Conservation (phyloP, 352 stramenopile genomes). For the Pythium chondricola region DNA sequence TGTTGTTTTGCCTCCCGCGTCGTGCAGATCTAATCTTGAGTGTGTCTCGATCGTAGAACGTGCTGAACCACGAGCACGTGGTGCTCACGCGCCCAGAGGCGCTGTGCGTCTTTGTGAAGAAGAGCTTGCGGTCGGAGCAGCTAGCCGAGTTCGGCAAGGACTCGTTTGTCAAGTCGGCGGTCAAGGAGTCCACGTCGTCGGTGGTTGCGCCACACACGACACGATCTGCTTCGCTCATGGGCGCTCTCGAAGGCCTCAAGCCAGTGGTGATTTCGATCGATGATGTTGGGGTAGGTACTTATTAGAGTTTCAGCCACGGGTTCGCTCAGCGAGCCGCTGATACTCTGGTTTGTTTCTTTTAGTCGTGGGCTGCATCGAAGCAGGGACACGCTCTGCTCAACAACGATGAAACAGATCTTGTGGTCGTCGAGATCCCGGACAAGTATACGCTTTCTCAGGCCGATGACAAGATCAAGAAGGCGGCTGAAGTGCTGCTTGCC, state of each 20-base stretch:
- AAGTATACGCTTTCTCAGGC: constrained; percentile 25
- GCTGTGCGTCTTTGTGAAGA: constrained; percentile 51
- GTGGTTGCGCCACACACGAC: constrained; percentile 73
- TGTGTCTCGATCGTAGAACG: constrained; percentile 29
- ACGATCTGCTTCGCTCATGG: constrained; percentile 31
- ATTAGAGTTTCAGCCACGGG: no score
- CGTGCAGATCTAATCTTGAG: no score
- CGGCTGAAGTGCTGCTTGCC: constrained; percentile 25
- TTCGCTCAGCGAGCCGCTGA: no score
- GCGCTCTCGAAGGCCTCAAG: constrained; percentile 9
- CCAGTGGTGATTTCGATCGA: constrained; percentile 19
- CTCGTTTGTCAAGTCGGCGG: constrained; percentile 43
- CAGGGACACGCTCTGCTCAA: constrained; percentile 27
- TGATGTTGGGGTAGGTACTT: constrained; percentile 12
- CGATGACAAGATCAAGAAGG: constrained; percentile 38
- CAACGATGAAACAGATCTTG: constrained; percentile 52
- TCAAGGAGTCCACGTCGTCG: constrained; percentile 44
- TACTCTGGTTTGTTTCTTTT: not conserved
- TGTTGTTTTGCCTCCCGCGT: no score
- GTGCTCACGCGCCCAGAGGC: constrained; percentile 27
- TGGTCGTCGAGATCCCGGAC: constrained; percentile 52
- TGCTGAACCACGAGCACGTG: constrained; percentile 24
- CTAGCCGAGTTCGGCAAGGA: constrained; percentile 28
- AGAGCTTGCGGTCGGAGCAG: constrained; percentile 35
- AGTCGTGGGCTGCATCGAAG: constrained; percentile 13